Evolutionary conservation across 2,329 filamentous ascomycete genomes (phyloP), one percentile per base, ranked within the genome.

Genomic region (Fusarium duplospermum): DNA sequence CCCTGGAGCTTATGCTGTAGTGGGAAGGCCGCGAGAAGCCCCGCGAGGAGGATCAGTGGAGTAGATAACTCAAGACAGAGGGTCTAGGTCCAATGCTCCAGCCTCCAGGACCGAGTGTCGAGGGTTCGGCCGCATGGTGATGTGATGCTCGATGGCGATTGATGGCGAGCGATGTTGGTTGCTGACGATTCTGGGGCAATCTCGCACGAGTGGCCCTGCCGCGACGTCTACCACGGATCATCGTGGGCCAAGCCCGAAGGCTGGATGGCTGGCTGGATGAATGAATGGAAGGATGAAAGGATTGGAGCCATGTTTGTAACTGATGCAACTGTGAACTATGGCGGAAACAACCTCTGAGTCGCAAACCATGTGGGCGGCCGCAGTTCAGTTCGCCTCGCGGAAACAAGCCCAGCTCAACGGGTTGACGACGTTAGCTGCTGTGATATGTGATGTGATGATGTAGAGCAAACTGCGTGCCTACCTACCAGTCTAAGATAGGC

Each of bases 31-130:
- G 57, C 35, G 60, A 56, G 66, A 36, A 61, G 65, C 35, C 42
- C 69, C 66, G 58, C 62, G 67, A 66, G 59, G 64, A 76, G 70
- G 60, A 77, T 76, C 76, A 71, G 76, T 72, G 76, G 76, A 70
- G 64, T 45, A 66, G 61, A 61, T 40, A 57, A 62, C 36, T 36
- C 13, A 47, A 50, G 65, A 66, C 40, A 63, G 64, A 38, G 52
- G 66, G 60, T 58, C 59, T 50, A 29, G 33, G 33, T 35, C 38
- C 57, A 40, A 74, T 45, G 31, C 40, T 56, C 60, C 59, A 45
- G 38, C 56, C 27, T 54, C 47, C 35, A 71, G 62, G 50, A 16
- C 45, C 29, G n/a, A 35, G 58, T 54, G 58, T 62, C 58, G 64
- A 72, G 50, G 67, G 50, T 74, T 67, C 16, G 38, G 60, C 64